phyloP scores from a whole-genome alignment of 306 rosid genomes.

The Quercus aquifolioides region DNA sequence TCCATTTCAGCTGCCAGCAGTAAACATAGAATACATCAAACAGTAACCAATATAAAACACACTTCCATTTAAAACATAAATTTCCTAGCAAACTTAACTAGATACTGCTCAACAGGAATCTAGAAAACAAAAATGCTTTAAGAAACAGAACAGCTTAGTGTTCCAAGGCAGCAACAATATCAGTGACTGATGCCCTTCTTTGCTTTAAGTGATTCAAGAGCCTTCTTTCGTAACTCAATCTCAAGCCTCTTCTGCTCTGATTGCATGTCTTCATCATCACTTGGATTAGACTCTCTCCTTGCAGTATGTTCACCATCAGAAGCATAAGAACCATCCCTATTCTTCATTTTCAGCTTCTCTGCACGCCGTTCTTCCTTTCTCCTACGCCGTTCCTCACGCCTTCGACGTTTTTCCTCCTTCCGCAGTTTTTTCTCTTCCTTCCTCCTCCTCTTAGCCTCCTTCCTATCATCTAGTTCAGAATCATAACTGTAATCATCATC shows the following conservation, averaged over 20 bases:
- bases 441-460: constrained; percentile 75
- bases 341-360: constrained; percentile 73
- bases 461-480: constrained; percentile 72
- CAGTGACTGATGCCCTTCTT: constrained; percentile 46
- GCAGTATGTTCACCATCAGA: constrained; percentile 52
- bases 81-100: constrained; percentile 25
- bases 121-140: neutral
- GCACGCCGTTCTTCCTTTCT: constrained; percentile 73
- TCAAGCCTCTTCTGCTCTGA: constrained; percentile 74
- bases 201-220: constrained; percentile 76
- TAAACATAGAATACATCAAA: constrained; percentile 44
- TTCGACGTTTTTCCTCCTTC: constrained; percentile 83
- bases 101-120: constrained; percentile 4
- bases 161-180: constrained; percentile 16
- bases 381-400: constrained; percentile 72
- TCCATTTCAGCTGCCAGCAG: constrained; percentile 53
- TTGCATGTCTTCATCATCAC: constrained; percentile 50
- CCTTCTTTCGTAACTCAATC: constrained; percentile 89
- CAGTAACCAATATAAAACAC: constrained; percentile 18
- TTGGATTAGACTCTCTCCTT: constrained; percentile 44
- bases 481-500: constrained; percentile 67
- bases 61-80: constrained; percentile 18
- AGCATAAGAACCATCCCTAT: constrained; percentile 42
- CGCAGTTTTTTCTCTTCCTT: constrained; percentile 79
- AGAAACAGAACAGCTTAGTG: neutral